Percentiles rank a stretch among this genome's conserved stretches.
Conservation (phyloP, 148 eudicot species). For the Spergularia bocconei region DNA sequence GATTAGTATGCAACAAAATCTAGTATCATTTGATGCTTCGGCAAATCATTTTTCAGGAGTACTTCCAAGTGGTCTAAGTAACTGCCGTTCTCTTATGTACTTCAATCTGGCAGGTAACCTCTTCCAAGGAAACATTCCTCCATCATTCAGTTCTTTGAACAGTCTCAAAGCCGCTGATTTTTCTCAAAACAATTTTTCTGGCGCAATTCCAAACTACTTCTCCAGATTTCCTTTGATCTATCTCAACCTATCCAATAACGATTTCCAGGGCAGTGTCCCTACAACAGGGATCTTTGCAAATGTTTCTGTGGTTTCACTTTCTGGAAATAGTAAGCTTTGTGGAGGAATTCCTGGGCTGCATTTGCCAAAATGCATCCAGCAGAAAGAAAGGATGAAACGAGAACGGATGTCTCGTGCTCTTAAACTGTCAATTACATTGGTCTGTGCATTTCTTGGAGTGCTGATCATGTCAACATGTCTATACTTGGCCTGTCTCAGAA, state of each 20-base stretch:
- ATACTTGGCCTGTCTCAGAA: not conserved
- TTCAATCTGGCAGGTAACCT: constrained; percentile 5
- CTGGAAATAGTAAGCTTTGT: constrained; percentile 35
- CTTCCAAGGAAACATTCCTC: constrained; percentile 23
- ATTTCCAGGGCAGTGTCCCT: constrained; percentile 39
- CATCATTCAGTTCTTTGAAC: constrained; percentile 5
- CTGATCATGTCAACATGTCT: not conserved
- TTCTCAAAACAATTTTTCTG: constrained; percentile 22
- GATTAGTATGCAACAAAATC: not conserved
- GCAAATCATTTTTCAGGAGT: constrained; percentile 11
- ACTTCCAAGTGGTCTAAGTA: constrained; percentile 18
- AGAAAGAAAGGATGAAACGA: not conserved
- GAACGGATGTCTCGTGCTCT: not conserved
- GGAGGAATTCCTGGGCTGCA: constrained; percentile 34
- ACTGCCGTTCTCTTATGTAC: not conserved
- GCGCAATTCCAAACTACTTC: constrained; percentile 18
- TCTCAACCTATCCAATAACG: constrained; percentile 35
- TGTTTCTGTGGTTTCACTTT: constrained; percentile 23
- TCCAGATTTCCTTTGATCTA: constrained; percentile 6
- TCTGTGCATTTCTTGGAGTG: not conserved
- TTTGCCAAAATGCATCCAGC: constrained; percentile 27
- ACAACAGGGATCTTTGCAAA: constrained; percentile 30
- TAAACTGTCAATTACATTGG: not conserved
- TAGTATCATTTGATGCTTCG: constrained; percentile 3
- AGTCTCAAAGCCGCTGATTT: constrained; percentile 3